Evolutionary conservation across 352 stramenopile species (phyloP).

Genomic region (Phytopythium delawarense): DNA sequence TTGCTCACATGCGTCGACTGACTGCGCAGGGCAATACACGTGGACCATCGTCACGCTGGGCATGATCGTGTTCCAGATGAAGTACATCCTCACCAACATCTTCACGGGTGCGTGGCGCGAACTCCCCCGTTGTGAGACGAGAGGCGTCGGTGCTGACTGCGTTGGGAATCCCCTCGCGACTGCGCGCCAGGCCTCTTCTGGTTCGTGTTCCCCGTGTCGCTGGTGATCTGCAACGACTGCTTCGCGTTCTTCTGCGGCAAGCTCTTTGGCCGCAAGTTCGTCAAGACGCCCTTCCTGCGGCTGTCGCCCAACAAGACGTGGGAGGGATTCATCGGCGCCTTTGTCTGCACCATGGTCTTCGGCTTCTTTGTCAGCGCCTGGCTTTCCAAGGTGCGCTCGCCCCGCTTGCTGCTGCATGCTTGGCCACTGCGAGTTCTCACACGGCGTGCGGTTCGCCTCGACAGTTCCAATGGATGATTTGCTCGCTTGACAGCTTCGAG

Average conservation of each 20-base stretch:
- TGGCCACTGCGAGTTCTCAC: constrained; percentile 2
- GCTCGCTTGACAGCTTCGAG: constrained; percentile 82
- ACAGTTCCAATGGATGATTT: constrained; percentile 93
- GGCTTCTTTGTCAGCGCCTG: constrained; percentile 91
- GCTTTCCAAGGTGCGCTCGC: constrained; percentile 65
- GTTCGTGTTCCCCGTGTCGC: constrained; percentile 92
- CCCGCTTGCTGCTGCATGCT: neutral
- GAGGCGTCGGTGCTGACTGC: neutral
- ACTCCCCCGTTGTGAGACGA: neutral
- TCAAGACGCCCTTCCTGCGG: constrained; percentile 87
- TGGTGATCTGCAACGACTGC: constrained; percentile 95
- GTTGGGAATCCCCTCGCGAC: neutral
- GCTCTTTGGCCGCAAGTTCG: constrained; percentile 88
- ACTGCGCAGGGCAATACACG: constrained; percentile 84
- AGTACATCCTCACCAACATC: constrained; percentile 96
- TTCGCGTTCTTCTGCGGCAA: constrained; percentile 94
- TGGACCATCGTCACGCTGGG: constrained; percentile 95
- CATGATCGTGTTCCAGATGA: constrained; percentile 96
- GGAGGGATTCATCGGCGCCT: constrained; percentile 98
- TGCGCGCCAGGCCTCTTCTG: constrained; percentile 84
- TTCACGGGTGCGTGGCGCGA: constrained; percentile 72
- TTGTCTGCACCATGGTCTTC: constrained; percentile 94
- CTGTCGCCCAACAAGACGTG: constrained; percentile 99
- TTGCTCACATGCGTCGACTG: neutral
- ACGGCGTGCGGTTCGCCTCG: neutral